Conservation (phyloP, 2,329 filamentous ascomycete genomes). For the Hypomyces perniciosus region DNA sequence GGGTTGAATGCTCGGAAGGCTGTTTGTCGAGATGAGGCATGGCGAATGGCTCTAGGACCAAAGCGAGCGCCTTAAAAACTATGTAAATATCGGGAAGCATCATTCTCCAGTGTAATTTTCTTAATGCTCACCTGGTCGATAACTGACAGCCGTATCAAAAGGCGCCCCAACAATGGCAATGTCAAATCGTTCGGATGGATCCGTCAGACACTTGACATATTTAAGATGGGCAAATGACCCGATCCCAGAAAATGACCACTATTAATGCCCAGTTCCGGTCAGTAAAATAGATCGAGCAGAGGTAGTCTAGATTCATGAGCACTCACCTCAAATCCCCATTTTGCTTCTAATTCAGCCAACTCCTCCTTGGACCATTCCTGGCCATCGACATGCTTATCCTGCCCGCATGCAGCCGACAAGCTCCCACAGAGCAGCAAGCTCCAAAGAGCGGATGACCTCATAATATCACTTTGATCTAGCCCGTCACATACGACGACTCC, state of each 20-base stretch:
- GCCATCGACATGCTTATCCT: slow-evolving; percentile 26
- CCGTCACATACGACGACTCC: no score
- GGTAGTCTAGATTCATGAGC: neutral
- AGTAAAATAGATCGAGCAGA: neutral
- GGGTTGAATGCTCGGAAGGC: slow-evolving; percentile 74
- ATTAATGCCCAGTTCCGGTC: neutral
- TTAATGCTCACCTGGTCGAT: slow-evolving; percentile 50
- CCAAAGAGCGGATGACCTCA: slow-evolving; percentile 22
- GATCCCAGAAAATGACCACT: slow-evolving; percentile 61
- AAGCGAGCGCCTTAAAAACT: slow-evolving; percentile 60
- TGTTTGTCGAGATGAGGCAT: slow-evolving; percentile 75
- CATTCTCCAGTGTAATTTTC: neutral
- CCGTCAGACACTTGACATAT: slow-evolving; percentile 63
- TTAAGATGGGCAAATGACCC: slow-evolving; percentile 68
- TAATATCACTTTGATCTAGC: slow-evolving; percentile 4
- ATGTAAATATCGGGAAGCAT: slow-evolving; percentile 7
- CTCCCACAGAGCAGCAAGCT: slow-evolving; percentile 23
- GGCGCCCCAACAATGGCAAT: slow-evolving; percentile 68
- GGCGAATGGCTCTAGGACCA: slow-evolving; percentile 80
- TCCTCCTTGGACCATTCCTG: slow-evolving; percentile 45
- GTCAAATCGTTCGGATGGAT: slow-evolving; percentile 57
- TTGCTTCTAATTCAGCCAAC: slow-evolving; percentile 46
- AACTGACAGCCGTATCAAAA: slow-evolving; percentile 68
- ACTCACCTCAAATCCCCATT: slow-evolving; percentile 53
- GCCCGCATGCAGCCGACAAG: slow-evolving; percentile 22